Evolutionary conservation across 106 monocot species (phyloP), one percentile per base, ranked within the genome.

Genomic region (Agapanthus africanus): DNA sequence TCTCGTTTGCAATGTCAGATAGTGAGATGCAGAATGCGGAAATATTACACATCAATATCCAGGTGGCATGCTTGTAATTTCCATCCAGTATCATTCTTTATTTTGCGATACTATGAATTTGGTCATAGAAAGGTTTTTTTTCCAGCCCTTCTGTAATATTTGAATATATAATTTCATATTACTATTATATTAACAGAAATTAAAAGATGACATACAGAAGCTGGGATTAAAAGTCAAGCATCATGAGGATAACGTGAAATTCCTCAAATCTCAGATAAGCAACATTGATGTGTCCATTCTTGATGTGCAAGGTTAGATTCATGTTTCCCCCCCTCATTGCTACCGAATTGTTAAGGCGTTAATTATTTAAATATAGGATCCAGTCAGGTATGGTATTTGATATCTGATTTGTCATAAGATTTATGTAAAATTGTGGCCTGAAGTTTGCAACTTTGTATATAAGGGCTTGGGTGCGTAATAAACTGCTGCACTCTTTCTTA

Each of bases 201-300:
- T 88, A 62, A 67, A 93, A 54, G 77, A 83, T 50, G 79, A 86
- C 54, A 14, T 93, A 30, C 50, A 88, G 52, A 88, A 81, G 74
- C 61, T 93, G 36, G 88, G 66, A 64, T 63, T 79, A 56, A 83
- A 93, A 77, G 61, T 88, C 44, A 88, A 81, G 69, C 83, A 93
- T 79, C 85, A 93, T 30, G 93, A 93, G 37, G 81, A 83, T 65
- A 85, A 79, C 73, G 13, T 93, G 23, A 77, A 60, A 69, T 79
- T 83, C 76, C 79, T 93, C 37, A 88, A 81, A 30, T 68, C 71
- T 57, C 72, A 86, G 41, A 70, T 76, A 37, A 71, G 75, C 50
- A 61, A 21, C 6, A 51, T 83, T 7, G 85, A 93, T 41, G 79
- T 59, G 18, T 79, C 81, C 14, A 74, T 88, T 52, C 38, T 65